Percentiles rank a stretch among this genome's conserved stretches.
These are phyloP conservation scores for Leishmania mexicana DNA, from an alignment of 208 protist genomes.

Conservation along the genomic window DNA sequence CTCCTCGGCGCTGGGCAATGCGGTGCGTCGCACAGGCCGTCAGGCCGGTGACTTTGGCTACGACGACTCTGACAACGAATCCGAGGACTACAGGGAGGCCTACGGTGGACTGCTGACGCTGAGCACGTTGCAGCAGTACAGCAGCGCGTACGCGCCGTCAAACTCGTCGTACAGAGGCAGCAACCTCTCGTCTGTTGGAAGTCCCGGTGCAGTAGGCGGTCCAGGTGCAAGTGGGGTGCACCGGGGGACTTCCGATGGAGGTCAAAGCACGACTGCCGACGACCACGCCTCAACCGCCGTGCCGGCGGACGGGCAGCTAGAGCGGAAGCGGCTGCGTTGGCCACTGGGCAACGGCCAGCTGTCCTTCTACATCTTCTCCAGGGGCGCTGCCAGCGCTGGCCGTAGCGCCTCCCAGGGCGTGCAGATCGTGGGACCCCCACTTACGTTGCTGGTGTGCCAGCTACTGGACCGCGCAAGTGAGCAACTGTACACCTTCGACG, in stretches of 20 bases:
- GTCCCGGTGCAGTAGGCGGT: slow-evolving; percentile 4
- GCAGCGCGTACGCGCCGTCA: slow-evolving; percentile 15
- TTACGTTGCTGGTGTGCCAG: slow-evolving; percentile 61
- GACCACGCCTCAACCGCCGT: slow-evolving; percentile 19
- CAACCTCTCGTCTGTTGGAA: slow-evolving; percentile 27
- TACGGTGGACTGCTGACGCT: slow-evolving; percentile 52
- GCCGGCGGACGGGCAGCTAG: slow-evolving; percentile 17
- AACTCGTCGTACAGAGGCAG: slow-evolving; percentile 30
- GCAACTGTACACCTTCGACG: slow-evolving; percentile 39
- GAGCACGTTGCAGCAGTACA: slow-evolving; percentile 27
- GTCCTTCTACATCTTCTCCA: slow-evolving; percentile 39
- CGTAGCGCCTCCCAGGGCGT: slow-evolving; percentile 9
- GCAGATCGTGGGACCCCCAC: slow-evolving; percentile 48
- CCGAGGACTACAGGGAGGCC: slow-evolving; percentile 44
- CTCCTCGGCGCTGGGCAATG: slow-evolving; percentile 46
- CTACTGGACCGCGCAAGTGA: slow-evolving; percentile 38
- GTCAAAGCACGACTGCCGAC: slow-evolving; percentile 21
- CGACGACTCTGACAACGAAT: slow-evolving; percentile 52
- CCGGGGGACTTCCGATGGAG: slow-evolving; percentile 22
- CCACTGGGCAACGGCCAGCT: slow-evolving; percentile 39
- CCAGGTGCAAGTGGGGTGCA: slow-evolving; percentile 8
- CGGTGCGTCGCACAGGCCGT: slow-evolving; percentile 41
- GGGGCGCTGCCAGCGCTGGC: neutral
- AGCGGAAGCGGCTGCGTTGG: slow-evolving; percentile 41
- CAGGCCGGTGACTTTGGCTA: slow-evolving; percentile 44